phyloP scores from a whole-genome alignment of 257 asterid species.

The Solanum etuberosum region DNA sequence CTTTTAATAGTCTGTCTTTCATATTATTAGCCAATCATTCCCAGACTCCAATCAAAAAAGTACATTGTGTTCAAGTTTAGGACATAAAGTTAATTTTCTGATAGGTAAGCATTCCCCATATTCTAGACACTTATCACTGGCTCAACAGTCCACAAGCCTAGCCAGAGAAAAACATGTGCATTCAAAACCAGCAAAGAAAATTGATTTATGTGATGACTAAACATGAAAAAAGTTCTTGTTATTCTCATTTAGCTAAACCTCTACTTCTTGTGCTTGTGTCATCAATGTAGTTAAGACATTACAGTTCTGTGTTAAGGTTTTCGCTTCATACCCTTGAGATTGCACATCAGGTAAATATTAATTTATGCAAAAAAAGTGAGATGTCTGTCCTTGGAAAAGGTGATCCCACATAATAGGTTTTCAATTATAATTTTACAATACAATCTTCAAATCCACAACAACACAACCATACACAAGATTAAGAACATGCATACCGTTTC shows the following conservation, averaged over 20 bases:
- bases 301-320: neutral
- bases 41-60: neutral
- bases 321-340: neutral
- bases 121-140: neutral
- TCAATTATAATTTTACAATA: neutral
- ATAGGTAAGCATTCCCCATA: neutral
- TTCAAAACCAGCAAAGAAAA: neutral
- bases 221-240: neutral
- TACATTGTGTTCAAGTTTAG: neutral
- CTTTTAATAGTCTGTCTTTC: neutral
- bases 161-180: neutral
- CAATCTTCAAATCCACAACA: neutral
- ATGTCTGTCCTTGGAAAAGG: neutral
- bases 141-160: neutral
- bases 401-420: neutral
- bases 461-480: neutral
- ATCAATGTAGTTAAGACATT: neutral
- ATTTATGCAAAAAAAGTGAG: neutral
- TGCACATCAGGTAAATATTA: neutral
- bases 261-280: neutral
- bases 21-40: neutral
- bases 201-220: neutral
- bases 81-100: neutral
- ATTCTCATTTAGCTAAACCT: neutral
- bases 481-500: conserved; percentile 57